Evolutionary conservation across 257 asterid species (phyloP).

Genomic region (Prunella vulgaris): DNA sequence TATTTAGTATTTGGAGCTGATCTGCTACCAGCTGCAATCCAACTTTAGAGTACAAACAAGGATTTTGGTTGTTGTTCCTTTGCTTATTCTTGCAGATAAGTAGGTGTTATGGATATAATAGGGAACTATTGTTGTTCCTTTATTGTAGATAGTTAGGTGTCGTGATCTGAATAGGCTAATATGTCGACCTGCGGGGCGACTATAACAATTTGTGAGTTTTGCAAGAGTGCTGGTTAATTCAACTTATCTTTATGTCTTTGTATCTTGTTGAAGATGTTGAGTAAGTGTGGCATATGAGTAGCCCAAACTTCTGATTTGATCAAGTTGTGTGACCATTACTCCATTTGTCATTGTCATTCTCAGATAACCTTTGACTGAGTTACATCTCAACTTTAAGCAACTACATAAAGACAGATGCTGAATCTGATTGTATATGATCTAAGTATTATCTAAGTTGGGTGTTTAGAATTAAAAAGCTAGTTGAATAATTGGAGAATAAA

Average conservation of each 20-base stretch:
- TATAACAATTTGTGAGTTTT: neutral
- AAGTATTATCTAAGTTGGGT: neutral
- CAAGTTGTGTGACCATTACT: conserved; percentile 3
- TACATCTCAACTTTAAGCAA: conserved; percentile 11
- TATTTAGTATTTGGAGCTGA: neutral
- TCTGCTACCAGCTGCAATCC: neutral
- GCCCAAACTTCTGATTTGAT: conserved; percentile 12
- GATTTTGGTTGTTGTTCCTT: conserved; percentile 8
- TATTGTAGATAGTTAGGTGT: conserved; percentile 18
- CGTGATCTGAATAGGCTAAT: neutral
- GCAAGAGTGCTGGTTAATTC: neutral
- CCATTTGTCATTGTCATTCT: conserved; percentile 3
- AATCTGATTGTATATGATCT: neutral
- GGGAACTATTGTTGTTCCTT: conserved; percentile 5
- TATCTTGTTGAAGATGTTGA: conserved; percentile 24
- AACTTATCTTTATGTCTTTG: neutral
- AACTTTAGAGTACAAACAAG: conserved; percentile 9
- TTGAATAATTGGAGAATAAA: conserved; percentile 6
- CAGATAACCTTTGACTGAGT: conserved; percentile 11
- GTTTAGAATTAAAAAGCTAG: conserved; percentile 5
- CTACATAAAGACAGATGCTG: neutral
- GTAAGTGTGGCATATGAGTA: conserved; percentile 20
- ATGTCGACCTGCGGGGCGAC: conserved; percentile 12
- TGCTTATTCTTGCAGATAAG: neutral
- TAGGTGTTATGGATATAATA: conserved; percentile 1